Evolutionary conservation across 2,329 filamentous ascomycete species (phyloP), one percentile per base, ranked within the genome.

Genomic region (Ciborinia camelliae): DNA sequence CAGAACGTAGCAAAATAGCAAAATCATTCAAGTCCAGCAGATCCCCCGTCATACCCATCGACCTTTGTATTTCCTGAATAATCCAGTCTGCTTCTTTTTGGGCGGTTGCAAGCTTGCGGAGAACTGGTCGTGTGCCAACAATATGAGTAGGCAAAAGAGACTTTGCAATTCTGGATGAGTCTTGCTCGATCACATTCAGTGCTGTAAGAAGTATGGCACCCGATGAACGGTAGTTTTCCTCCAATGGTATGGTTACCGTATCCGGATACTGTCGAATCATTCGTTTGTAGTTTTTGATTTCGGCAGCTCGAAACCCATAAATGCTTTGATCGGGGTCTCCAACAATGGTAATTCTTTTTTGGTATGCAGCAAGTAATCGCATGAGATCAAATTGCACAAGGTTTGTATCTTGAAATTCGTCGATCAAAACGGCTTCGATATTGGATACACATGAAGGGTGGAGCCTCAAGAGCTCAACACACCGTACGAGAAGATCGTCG

Each of bases 401-500:
- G 74, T 98, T 99, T 9, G 94, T 98, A 77, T 99, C 94, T 77
- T 99, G 94, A 68, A 97, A 99, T 74, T 99, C 94, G 75, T 99
- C 94, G 68, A 99, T 96, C 53, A 99, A 82, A 8, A 98, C 92
- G 0, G 91, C 86, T 76, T 97, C 88, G 23, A 99, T 87, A 71
- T 97, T 97, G 18, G 88, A 88, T 3, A 97, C 93, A 72, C 93
- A 97, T 18, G 85, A 81, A 0, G 93, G 91, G 69, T 90, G 84
- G 26, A 82, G 80, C 66, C 82, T 84, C 26, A 99, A 82, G 14
- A 99, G 82, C 66, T 96, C 87, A 10, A 90, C 89, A 69, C 93
- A 97, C 70, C 87, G 86, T 18, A 97, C 81, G 6, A 99, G 83
- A 28, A 99, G 82, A 75, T 99, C 95, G 72, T 99, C 95, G 71